Percentiles rank a stretch among this genome's conserved stretches.
These are phyloP conservation scores for Epichloe aotearoae DNA, from an alignment of 2,329 filamentous ascomycete species.

Conservation along the genomic window DNA sequence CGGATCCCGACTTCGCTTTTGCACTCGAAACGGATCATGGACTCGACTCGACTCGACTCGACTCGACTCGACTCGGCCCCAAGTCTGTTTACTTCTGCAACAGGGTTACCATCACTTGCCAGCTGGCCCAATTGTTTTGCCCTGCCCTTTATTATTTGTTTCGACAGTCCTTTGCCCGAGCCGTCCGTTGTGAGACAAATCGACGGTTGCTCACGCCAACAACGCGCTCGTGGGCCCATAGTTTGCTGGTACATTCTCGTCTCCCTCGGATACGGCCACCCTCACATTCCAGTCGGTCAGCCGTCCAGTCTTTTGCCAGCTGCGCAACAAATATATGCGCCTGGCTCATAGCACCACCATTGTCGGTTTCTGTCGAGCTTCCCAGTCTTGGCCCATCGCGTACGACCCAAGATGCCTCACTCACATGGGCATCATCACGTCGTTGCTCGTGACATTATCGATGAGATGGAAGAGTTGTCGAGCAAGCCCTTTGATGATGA, in stretches of 20 bases:
- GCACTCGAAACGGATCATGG: background rate
- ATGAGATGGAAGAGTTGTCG: background rate
- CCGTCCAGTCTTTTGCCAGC: slow-evolving; percentile 3
- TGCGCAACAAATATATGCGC: slow-evolving; percentile 8
- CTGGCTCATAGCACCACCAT: background rate
- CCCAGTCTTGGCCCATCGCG: background rate
- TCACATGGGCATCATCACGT: slow-evolving; percentile 16
- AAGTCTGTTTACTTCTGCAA: background rate
- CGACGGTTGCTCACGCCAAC: slow-evolving; percentile 5
- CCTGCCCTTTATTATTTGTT: slow-evolving; percentile 1
- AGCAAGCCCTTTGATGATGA: background rate
- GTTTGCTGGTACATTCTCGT: slow-evolving; percentile 13
- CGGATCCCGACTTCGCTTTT: background rate
- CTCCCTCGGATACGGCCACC: slow-evolving; percentile 12
- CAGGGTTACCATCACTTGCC: slow-evolving; percentile 10
- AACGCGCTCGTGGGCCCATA: slow-evolving; percentile 13
- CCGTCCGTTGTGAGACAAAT: slow-evolving; percentile 6
- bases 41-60: background rate
- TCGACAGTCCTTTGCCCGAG: background rate
- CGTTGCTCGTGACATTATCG: slow-evolving; percentile 1
- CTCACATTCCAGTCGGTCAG: slow-evolving; percentile 16
- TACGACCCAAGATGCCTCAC: slow-evolving; percentile 16
- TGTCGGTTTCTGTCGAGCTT: background rate
- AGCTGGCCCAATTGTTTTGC: slow-evolving; percentile 14
- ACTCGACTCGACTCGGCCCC: background rate